These are phyloP conservation scores for Hanseniaspora taiwanica DNA, from an alignment of 805 yeast genomes.

Conservation along the genomic window DNA sequence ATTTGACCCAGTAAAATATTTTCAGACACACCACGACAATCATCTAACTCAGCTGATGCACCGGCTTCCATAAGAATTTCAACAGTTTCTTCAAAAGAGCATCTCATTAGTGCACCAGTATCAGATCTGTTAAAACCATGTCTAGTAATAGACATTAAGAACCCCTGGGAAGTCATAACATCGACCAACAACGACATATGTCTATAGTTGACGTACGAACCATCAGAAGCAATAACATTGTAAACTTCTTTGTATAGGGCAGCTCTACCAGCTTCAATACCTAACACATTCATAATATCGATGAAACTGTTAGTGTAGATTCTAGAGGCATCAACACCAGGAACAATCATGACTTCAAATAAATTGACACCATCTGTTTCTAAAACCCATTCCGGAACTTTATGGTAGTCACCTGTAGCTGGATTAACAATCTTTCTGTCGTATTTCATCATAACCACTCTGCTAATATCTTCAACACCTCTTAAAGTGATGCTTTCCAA, in stretches of 20 bases:
- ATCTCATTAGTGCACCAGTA: conserved; percentile 98
- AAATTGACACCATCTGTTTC: conserved; percentile 98
- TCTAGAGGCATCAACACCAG: conserved; percentile 84
- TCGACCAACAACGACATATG: conserved; percentile 96
- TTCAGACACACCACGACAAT: conserved; percentile 97
- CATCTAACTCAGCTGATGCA: conserved; percentile 94
- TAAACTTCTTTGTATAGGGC: conserved; percentile 88
- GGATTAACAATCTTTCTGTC: conserved; percentile 53
- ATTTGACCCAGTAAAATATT: conserved; percentile 95
- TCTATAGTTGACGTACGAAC: conserved; percentile 97
- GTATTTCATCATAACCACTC: conserved; percentile 72
- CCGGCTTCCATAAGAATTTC: conserved; percentile 97
- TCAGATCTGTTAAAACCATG: conserved; percentile 98
- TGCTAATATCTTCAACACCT: conserved; percentile 88
- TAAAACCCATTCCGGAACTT: conserved; percentile 92
- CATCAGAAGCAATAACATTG: conserved; percentile 97
- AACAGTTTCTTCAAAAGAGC: conserved; percentile 98
- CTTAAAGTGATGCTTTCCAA: conserved; percentile 85
- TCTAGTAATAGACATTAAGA: conserved; percentile 96
- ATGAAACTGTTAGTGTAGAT: conserved; percentile 95
- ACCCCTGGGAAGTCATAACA: conserved; percentile 97
- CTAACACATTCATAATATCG: conserved; percentile 85
- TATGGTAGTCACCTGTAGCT: conserved; percentile 73
- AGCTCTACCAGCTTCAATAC: conserved; percentile 96
- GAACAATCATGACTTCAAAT: conserved; percentile 87